These are phyloP conservation scores for Drosera capensis DNA, from an alignment of 148 eudicot genomes.

Conservation along the genomic window DNA sequence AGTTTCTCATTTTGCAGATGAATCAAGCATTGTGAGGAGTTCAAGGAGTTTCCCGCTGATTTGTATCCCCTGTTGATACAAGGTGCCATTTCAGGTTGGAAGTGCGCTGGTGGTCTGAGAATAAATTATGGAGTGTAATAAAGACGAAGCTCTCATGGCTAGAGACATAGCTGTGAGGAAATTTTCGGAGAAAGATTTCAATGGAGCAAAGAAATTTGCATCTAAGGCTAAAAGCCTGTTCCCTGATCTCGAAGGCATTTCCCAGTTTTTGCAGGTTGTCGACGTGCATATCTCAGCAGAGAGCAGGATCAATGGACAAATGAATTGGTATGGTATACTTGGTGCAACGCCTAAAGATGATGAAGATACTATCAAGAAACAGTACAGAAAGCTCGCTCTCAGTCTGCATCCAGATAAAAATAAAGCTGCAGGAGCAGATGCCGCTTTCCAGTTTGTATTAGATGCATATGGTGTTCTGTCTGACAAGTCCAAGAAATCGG, in stretches of 20 bases:
- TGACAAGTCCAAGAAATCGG: slow-evolving; percentile 16
- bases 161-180: slow-evolving; percentile 26
- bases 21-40: too few relatives aligned
- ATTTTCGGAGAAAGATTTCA: slow-evolving; percentile 15
- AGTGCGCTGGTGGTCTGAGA: not conserved
- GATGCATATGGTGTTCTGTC: slow-evolving; percentile 5
- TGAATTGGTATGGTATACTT: slow-evolving; percentile 10
- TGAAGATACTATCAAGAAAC: slow-evolving; percentile 3
- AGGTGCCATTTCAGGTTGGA: too few relatives aligned
- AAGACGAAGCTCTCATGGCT: slow-evolving; percentile 34
- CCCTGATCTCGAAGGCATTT: slow-evolving; percentile 25
- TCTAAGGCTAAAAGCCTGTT: slow-evolving; percentile 23
- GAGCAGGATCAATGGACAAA: slow-evolving; percentile 16
- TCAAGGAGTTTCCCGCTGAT: too few relatives aligned
- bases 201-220: slow-evolving; percentile 27
- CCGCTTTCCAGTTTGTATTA: slow-evolving; percentile 7
- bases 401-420: slow-evolving; percentile 11
- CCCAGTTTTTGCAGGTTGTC: slow-evolving; percentile 18
- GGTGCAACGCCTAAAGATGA: slow-evolving; percentile 4
- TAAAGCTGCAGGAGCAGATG: slow-evolving; percentile 3
- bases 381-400: slow-evolving; percentile 8
- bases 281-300: slow-evolving; percentile 19
- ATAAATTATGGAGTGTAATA: slow-evolving; percentile 28
- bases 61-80: too few relatives aligned
- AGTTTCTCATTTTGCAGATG: too few relatives aligned